Evolutionary conservation across 805 yeast species (phyloP), one percentile per base, ranked within the genome.

Genomic region (Kodamaea kakaduensis): DNA sequence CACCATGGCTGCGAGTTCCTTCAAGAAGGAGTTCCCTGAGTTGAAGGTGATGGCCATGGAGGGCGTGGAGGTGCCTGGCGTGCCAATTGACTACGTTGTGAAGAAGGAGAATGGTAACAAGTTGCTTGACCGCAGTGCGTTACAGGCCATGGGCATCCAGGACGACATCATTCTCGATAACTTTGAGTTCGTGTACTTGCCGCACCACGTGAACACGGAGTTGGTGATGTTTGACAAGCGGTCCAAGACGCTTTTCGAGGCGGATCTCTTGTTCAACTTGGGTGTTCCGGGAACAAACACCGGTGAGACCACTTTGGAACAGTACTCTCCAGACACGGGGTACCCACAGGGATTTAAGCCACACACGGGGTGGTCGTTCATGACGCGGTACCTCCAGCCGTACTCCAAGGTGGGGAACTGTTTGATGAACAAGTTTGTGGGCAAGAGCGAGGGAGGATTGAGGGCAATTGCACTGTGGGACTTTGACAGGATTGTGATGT

Each of bases 181-280:
- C 36, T 68, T 78, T 38, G 73, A 77, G 47, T 75, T 80, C 41
- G 69, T 77, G 4, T 80, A 65, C 48, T 51, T 80, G 36, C 82
- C 83, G 9, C 52, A 59, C 4, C 82, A 76, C 47, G 53, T 46
- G n/a, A 81, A 81, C 54, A 67, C 71, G 50, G 88, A 81, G 52
- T 54, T 81, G 34, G 70, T 76, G 3, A 47, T 73, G 44, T 73
- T 52, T 49, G 76, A 76, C 48, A 62, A 59, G 28, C 51, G 54
- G 9, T 59, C 76, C 22, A 71, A 70, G 51, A 64, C 75, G 0
- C 47, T 81, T 13, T 62, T 73, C 41, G 77, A 71, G 45, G 87
- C 80, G 9, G 87, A 81, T 52, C 51, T 80, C 39, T 47, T 80
- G 21, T 74, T 81, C 58, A 77, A 78, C 50, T 59, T 79, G 43